phyloP scores from a whole-genome alignment of 768 basidiomycete species.

The Bullera alba region DNA sequence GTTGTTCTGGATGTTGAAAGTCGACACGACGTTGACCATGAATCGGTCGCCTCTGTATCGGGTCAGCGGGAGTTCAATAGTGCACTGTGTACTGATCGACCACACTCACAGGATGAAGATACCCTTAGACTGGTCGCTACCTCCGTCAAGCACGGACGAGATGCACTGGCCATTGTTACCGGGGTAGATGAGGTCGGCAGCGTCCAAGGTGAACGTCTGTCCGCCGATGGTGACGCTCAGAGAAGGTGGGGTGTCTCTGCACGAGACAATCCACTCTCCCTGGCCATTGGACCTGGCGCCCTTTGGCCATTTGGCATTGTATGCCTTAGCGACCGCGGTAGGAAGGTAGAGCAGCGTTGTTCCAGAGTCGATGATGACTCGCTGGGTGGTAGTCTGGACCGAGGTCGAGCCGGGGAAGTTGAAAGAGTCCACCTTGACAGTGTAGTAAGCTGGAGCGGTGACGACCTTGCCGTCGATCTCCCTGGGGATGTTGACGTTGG shows the following conservation, averaged over 20 bases:
- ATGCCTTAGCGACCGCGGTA: background rate
- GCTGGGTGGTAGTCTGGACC: background rate
- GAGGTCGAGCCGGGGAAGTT: conserved; percentile 1
- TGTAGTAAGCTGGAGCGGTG: background rate
- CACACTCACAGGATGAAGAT: conserved; percentile 3
- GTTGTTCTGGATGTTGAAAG: conserved; percentile 3
- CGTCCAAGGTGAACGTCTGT: background rate
- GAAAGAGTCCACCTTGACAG: background rate
- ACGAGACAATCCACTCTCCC: background rate
- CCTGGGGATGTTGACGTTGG: background rate
- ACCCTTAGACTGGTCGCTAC: background rate
- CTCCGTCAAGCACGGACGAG: background rate
- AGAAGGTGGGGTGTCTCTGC: background rate
- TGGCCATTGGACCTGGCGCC: background rate
- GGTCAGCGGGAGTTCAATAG: background rate
- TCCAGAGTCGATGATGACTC: conserved; percentile 2
- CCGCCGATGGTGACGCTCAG: conserved; percentile 4
- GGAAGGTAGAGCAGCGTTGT: conserved; percentile 1
- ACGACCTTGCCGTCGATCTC: background rate
- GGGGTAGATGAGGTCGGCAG: conserved; percentile 1
- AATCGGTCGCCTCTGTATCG: conserved; percentile 4
- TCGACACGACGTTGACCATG: background rate
- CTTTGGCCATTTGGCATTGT: background rate
- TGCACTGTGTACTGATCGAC: background rate
- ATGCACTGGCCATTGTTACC: background rate